phyloP scores from a whole-genome alignment of 768 basidiomycete species.

The Floccularia luteovirens region DNA sequence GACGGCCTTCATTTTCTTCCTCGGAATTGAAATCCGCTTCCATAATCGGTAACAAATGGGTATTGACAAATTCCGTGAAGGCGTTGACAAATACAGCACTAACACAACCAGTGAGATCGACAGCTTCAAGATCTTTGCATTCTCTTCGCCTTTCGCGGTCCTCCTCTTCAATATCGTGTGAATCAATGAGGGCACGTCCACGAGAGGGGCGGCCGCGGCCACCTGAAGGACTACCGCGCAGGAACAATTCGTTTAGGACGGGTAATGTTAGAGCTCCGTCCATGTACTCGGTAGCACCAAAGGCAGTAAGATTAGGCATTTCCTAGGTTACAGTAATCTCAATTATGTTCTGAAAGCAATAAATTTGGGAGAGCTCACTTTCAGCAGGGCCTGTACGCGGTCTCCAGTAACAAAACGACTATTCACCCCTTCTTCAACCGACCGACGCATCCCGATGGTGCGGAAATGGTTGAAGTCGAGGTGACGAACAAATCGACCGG shows the following conservation, averaged over 20 bases:
- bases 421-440: conserved; percentile 81
- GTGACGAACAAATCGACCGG: conserved; percentile 77
- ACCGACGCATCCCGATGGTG: conserved; percentile 92
- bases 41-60: conserved; percentile 41
- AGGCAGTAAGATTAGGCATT: conserved; percentile 76
- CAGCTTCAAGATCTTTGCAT: conserved; percentile 75
- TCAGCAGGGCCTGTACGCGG: conserved; percentile 70
- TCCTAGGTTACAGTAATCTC: conserved; percentile 42
- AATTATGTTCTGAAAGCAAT: conserved; percentile 6
- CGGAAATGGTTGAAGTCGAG: conserved; percentile 96
- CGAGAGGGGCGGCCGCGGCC: conserved; percentile 63
- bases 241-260: conserved; percentile 85
- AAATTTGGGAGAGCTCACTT: conserved; percentile 35
- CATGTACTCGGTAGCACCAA: conserved; percentile 99
- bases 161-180: conserved; percentile 63
- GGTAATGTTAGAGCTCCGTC: conserved; percentile 82
- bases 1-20: conserved; percentile 27
- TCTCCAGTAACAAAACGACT: conserved; percentile 92
- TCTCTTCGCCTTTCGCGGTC: conserved; percentile 68
- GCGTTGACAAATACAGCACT: conserved; percentile 85
- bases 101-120: conserved; percentile 94
- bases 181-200: conserved; percentile 44
- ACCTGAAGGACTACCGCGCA: conserved; percentile 71
- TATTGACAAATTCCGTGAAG: conserved; percentile 73
- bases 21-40: conserved; percentile 34